Evolutionary conservation across 345 rosid species (phyloP).

Genomic region (Pistacia integerrima): DNA sequence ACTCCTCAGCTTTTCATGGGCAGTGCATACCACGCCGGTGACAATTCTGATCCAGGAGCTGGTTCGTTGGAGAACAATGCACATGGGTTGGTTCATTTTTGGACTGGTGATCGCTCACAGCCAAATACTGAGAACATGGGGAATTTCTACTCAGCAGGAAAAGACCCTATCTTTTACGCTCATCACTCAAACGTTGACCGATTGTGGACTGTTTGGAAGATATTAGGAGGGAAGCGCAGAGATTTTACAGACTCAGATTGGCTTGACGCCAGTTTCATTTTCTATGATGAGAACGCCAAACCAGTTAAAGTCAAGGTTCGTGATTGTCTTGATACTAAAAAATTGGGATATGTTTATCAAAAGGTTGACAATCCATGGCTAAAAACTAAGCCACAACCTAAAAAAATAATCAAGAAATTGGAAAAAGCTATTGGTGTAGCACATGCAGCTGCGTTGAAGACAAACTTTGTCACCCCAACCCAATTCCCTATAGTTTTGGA

Average conservation of each 20-base stretch:
- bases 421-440: conserved; percentile 24
- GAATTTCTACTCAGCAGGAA: conserved; percentile 55
- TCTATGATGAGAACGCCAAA: conserved; percentile 61
- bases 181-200: conserved; percentile 67
- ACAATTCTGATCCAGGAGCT: conserved; percentile 47
- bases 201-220: conserved; percentile 63
- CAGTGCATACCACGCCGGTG: conserved; percentile 51
- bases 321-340: conserved; percentile 47
- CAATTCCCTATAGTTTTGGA: conserved; percentile 43
- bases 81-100: conserved; percentile 47
- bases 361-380: conserved; percentile 60
- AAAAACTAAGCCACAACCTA: conserved; percentile 51
- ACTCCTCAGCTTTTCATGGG: conserved; percentile 52
- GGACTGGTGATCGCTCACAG: conserved; percentile 53
- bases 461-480: not conserved
- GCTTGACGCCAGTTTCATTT: conserved; percentile 52
- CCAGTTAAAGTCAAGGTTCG: conserved; percentile 55
- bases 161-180: conserved; percentile 59
- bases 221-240: conserved; percentile 45
- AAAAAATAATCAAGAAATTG: conserved; percentile 27
- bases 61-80: conserved; percentile 59
- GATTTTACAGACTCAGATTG: conserved; percentile 56
- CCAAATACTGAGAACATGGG: conserved; percentile 67
- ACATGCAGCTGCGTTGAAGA: conserved; percentile 29
- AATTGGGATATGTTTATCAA: conserved; percentile 46